Conservation (phyloP, 306 rosid species). For the Quercus suber region DNA sequence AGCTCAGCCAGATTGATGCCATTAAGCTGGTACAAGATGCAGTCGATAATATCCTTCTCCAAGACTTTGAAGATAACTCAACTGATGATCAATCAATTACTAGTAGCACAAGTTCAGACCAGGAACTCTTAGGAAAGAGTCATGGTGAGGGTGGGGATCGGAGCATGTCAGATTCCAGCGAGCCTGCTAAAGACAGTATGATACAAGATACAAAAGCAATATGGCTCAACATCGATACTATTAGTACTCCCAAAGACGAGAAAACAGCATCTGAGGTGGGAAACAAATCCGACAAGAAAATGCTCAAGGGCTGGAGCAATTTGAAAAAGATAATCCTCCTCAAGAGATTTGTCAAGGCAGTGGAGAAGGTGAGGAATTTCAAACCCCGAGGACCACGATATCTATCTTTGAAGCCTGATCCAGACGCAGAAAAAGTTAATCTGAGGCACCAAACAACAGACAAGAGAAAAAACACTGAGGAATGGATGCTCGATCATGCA, state of each 20-base stretch:
- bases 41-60: conserved; percentile 81
- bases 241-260: conserved; percentile 28
- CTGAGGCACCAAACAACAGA: conserved; percentile 57
- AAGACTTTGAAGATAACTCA: conserved; percentile 47
- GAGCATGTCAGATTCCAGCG: conserved; percentile 17
- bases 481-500: conserved; percentile 94
- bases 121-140: conserved; percentile 21
- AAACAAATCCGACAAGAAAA: conserved; percentile 33
- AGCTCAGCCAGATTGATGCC: conserved; percentile 34
- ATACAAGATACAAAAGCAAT: conserved; percentile 16
- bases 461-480: conserved; percentile 59
- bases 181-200: conserved; percentile 21
- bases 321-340: conserved; percentile 64
- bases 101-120: conserved; percentile 29
- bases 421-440: conserved; percentile 51
- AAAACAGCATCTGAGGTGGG: conserved; percentile 31
- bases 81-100: conserved; percentile 26
- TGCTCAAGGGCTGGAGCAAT: conserved; percentile 74
- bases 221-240: conserved; percentile 10
- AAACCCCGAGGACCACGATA: conserved; percentile 27
- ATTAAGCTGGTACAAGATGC: conserved; percentile 78
- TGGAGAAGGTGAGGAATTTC: conserved; percentile 66
- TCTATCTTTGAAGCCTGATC: conserved; percentile 39
- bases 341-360: conserved; percentile 82
- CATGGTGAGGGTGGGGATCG: conserved; percentile 28